Evolutionary conservation across 371 early-diverging fungal species (phyloP).

Genomic region (Amoeboaphelidium protococcarum): DNA sequence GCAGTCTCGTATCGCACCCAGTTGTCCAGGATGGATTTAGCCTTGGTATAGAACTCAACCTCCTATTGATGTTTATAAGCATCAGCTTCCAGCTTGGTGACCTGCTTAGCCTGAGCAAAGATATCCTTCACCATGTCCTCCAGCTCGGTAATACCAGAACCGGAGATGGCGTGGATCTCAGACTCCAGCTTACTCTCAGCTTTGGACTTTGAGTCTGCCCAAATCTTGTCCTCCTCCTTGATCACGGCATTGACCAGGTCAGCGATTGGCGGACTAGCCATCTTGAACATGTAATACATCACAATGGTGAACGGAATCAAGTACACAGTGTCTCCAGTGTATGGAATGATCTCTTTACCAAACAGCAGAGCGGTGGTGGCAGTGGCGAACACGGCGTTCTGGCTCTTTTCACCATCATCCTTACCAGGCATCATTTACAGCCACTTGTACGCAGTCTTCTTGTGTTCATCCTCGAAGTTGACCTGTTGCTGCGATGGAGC

Average conservation of each 20-base stretch:
- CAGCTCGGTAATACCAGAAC: background rate
- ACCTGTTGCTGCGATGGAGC: too few relatives aligned
- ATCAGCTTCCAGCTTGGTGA: background rate
- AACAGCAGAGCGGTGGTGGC: too few relatives aligned
- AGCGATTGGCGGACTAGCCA: background rate
- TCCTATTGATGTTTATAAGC: background rate
- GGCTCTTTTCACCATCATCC: too few relatives aligned
- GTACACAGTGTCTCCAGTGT: background rate
- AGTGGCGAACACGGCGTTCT: too few relatives aligned
- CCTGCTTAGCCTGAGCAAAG: background rate
- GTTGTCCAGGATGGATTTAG: background rate
- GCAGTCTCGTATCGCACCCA: background rate
- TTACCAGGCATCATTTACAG: too few relatives aligned
- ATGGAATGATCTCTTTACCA: constrained; percentile 10
- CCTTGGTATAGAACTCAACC: background rate
- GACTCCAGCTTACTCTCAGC: background rate
- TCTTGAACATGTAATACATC: background rate
- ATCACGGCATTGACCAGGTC: background rate
- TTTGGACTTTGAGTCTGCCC: background rate
- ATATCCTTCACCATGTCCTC: background rate
- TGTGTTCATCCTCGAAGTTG: too few relatives aligned
- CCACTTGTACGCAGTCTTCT: too few relatives aligned
- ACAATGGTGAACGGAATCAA: background rate
- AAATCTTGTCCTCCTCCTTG: background rate
- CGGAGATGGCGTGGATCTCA: background rate